Evolutionary conservation across 139 green algal genomes (phyloP).

Genomic region (Closterium sp.): DNA sequence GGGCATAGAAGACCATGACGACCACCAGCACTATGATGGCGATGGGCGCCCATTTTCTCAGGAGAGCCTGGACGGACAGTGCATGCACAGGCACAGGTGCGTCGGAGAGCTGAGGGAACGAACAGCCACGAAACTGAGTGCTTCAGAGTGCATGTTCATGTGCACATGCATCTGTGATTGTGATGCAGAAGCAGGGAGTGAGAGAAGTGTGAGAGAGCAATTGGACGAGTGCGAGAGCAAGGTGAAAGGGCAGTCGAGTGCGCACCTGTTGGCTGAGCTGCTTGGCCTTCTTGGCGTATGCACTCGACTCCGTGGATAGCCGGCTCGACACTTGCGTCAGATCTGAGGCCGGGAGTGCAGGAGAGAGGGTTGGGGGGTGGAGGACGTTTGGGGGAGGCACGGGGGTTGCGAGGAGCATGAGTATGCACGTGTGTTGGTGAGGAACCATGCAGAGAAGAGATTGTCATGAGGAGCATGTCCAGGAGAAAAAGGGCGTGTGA

Average conservation of each 20-base stretch:
- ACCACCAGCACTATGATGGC: slow-evolving; percentile 63
- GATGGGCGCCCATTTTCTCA: slow-evolving; percentile 91
- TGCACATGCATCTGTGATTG: neutral
- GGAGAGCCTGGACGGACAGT: slow-evolving; percentile 71
- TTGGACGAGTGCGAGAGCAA: too few species aligned
- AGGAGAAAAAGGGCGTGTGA: too few species aligned
- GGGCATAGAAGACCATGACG: slow-evolving; percentile 27
- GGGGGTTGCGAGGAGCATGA: neutral
- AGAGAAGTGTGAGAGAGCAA: neutral
- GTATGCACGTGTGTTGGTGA: too few species aligned
- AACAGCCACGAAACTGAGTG: neutral
- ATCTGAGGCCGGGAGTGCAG: slow-evolving; percentile 38
- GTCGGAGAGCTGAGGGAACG: neutral
- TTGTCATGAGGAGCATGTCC: too few species aligned
- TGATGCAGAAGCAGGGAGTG: neutral
- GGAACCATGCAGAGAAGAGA: too few species aligned
- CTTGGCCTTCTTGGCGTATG: slow-evolving; percentile 81
- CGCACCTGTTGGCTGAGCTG: slow-evolving; percentile 78
- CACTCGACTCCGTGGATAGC: slow-evolving; percentile 79
- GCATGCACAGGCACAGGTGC: neutral
- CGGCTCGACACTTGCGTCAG: slow-evolving; percentile 81
- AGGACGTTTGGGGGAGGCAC: neutral
- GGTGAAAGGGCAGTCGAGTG: too few species aligned
- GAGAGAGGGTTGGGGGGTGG: too few species aligned
- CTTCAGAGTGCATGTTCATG: too few species aligned